Conservation (phyloP, 768 basidiomycete genomes). For the Epithele typhae region DNA sequence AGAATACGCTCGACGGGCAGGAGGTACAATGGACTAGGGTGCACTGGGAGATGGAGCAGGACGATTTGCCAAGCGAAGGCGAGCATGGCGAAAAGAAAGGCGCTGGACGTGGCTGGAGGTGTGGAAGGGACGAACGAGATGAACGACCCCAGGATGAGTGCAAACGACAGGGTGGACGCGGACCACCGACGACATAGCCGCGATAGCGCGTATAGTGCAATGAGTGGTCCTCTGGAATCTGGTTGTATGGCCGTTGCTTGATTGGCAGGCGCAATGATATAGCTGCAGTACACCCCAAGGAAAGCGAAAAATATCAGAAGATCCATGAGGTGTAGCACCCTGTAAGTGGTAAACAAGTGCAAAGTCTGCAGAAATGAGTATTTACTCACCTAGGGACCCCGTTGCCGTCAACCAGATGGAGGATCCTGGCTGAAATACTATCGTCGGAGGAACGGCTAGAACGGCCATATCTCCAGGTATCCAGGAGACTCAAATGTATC, state of each 20-base stretch:
- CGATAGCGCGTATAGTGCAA: constrained; percentile 29
- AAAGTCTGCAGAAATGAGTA: neutral
- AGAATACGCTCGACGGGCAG: constrained; percentile 34
- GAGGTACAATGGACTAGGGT: constrained; percentile 43
- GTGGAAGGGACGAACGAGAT: constrained; percentile 36
- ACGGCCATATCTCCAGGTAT: constrained; percentile 38
- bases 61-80: constrained; percentile 38
- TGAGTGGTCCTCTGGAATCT: constrained; percentile 8
- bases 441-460: neutral
- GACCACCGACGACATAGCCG: constrained; percentile 32
- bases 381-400: constrained; percentile 45
- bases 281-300: constrained; percentile 37
- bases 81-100: constrained; percentile 40
- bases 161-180: constrained; percentile 29
- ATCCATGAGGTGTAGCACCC: constrained; percentile 43
- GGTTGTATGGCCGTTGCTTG: neutral
- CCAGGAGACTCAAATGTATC: constrained; percentile 32
- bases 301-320: constrained; percentile 35
- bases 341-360: constrained; percentile 16
- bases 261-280: constrained; percentile 9
- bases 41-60: constrained; percentile 41
- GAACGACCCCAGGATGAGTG: constrained; percentile 39
- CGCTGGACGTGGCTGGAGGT: constrained; percentile 35
- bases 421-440: constrained; percentile 5
- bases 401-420: constrained; percentile 32